phyloP scores from a whole-genome alignment of 2,329 filamentous ascomycete genomes.

The Fonsecaea nubica region DNA sequence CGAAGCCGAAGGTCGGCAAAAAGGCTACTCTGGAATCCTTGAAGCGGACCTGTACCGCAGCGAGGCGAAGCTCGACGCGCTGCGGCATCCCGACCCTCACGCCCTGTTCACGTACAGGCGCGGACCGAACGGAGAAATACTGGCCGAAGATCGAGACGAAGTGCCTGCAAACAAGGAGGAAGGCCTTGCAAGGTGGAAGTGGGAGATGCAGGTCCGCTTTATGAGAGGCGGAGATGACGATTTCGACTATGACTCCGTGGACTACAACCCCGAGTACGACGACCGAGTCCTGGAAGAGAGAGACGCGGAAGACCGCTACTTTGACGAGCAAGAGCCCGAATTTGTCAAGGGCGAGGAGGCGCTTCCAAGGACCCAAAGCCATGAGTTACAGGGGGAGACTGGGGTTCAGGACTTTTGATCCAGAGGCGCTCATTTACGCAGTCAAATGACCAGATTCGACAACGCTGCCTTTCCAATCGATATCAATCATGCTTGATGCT shows the following conservation, averaged over 20 bases:
- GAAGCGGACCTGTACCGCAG: slow-evolving; percentile 78
- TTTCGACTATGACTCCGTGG: slow-evolving; percentile 76
- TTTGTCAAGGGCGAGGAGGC: slow-evolving; percentile 58
- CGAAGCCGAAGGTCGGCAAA: slow-evolving; percentile 66
- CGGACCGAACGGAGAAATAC: slow-evolving; percentile 62
- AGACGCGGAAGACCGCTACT: slow-evolving; percentile 76
- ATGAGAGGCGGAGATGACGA: slow-evolving; percentile 75
- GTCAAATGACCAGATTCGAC: neutral
- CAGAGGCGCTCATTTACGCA: neutral
- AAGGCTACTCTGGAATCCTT: slow-evolving; percentile 79
- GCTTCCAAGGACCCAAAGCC: slow-evolving; percentile 31
- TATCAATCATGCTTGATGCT: neutral
- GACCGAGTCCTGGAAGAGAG: slow-evolving; percentile 64
- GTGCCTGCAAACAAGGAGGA: slow-evolving; percentile 67
- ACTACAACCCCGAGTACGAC: slow-evolving; percentile 75
- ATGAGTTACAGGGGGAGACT: slow-evolving; percentile 63
- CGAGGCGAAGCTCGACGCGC: slow-evolving; percentile 73
- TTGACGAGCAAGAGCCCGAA: slow-evolving; percentile 76
- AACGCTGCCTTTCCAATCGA: neutral
- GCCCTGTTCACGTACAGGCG: slow-evolving; percentile 58
- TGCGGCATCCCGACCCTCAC: slow-evolving; percentile 61
- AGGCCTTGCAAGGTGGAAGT: slow-evolving; percentile 71
- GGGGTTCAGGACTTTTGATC: slow-evolving; percentile 73
- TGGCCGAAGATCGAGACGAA: slow-evolving; percentile 65
- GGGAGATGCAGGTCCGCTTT: slow-evolving; percentile 76